Percentiles rank a stretch among this genome's conserved stretches.
Evolutionary conservation across 2,329 filamentous ascomycete genomes (phyloP).

Genomic region (Hawksworthiomyces lignivorus): DNA sequence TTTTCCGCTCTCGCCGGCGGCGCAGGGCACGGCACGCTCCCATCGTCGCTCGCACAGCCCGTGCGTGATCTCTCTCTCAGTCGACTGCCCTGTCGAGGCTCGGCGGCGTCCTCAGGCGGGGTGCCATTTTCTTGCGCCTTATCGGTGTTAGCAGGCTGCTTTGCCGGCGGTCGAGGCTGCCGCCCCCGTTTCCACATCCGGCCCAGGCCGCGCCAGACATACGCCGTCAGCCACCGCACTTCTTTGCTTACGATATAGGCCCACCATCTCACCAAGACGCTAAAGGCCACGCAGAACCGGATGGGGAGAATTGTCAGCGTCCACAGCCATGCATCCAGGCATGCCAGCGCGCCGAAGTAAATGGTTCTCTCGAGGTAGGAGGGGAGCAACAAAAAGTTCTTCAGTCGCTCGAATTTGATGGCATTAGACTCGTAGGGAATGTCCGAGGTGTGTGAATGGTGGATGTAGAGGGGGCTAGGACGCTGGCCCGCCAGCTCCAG

Average conservation of each 20-base stretch:
- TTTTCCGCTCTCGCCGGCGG: no score
- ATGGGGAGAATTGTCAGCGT: conserved; percentile 93
- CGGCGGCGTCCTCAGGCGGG: no score
- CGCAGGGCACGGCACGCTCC: no score
- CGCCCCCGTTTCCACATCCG: conserved; percentile 64
- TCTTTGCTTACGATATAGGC: conserved; percentile 64
- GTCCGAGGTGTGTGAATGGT: conserved; percentile 48
- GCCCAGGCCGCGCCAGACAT: conserved; percentile 72
- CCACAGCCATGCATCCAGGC: conserved; percentile 92
- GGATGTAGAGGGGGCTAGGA: conserved; percentile 59
- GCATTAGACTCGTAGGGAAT: conserved; percentile 84
- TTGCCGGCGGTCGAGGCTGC: conserved; percentile 29
- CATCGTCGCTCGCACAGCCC: no score
- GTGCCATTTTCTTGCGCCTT: background rate
- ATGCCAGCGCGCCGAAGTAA: conserved; percentile 81
- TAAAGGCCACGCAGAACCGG: conserved; percentile 73
- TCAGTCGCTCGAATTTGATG: conserved; percentile 82
- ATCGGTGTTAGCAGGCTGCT: background rate
- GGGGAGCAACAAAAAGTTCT: conserved; percentile 81
- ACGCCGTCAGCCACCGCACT: conserved; percentile 60
- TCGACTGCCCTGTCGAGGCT: no score
- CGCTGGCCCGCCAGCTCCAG: conserved; percentile 55
- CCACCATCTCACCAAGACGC: conserved; percentile 75
- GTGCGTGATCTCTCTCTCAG: no score
- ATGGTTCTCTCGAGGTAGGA: conserved; percentile 76